Conservation (phyloP, 345 rosid genomes). For the Dimocarpus longan region DNA sequence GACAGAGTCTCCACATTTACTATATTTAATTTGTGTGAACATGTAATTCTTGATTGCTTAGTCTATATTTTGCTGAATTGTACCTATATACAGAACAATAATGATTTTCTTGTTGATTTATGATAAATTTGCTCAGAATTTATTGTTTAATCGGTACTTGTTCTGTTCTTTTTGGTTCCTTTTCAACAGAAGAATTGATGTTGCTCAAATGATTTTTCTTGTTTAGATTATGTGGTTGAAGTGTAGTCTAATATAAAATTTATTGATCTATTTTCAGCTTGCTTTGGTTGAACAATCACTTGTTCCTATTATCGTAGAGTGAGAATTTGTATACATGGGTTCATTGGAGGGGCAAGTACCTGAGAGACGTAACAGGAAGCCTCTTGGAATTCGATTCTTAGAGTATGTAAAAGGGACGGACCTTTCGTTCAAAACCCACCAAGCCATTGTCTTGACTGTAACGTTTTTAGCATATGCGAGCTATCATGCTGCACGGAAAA, state of each 20-base stretch:
- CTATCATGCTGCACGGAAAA: constrained; percentile 88
- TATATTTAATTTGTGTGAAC: neutral
- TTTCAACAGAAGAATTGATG: too few species aligned
- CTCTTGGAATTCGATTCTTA: constrained; percentile 62
- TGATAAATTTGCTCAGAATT: neutral
- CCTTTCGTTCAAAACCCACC: constrained; percentile 67
- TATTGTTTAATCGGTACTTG: neutral
- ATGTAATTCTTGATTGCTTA: neutral
- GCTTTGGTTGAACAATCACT: constrained; percentile 13
- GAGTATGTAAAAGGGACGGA: constrained; percentile 47
- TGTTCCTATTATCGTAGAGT: neutral
- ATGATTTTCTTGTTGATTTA: neutral
- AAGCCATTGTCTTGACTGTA: constrained; percentile 76
- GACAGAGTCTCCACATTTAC: too few species aligned
- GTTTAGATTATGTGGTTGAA: neutral
- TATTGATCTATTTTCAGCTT: constrained; percentile 17
- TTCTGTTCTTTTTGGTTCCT: neutral
- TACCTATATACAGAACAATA: neutral
- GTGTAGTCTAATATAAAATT: constrained; percentile 11
- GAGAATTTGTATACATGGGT: constrained; percentile 46
- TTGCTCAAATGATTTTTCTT: neutral
- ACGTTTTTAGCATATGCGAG: constrained; percentile 81
- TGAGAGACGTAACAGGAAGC: constrained; percentile 42
- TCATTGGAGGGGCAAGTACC: constrained; percentile 35
- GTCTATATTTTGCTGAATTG: neutral